Percentiles rank a stretch among this genome's conserved stretches.
These are phyloP conservation scores for Nakazawaea wickerhamii DNA, from an alignment of 805 yeast species.

Conservation along the genomic window DNA sequence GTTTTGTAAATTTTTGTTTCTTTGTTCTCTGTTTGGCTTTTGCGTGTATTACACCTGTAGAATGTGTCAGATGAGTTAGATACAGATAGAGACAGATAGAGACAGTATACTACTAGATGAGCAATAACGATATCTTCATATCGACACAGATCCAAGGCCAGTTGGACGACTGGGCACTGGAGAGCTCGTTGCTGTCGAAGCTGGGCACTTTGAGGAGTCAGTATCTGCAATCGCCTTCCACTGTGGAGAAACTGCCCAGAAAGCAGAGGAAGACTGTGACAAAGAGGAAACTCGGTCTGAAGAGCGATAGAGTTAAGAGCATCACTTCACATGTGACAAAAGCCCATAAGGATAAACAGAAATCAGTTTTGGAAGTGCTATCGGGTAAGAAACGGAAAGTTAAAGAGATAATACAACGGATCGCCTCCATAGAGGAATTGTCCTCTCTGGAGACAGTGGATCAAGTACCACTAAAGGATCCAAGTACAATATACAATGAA, in stretches of 20 bases:
- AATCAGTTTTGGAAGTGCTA: constrained; percentile 20
- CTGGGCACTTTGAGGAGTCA: neutral
- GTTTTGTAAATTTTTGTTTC: neutral
- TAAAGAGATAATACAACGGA: constrained; percentile 21
- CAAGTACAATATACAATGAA: constrained; percentile 19
- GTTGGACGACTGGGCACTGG: constrained; percentile 11
- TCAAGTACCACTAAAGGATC: neutral
- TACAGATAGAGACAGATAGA: neutral
- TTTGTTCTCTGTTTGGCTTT: neutral
- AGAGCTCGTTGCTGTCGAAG: constrained; percentile 1
- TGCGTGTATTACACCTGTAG: too few species aligned
- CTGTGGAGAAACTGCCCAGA: neutral
- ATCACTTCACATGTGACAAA: constrained; percentile 21
- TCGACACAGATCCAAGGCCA: constrained; percentile 13
- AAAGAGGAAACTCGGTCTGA: neutral
- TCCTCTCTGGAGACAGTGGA: neutral
- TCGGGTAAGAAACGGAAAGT: constrained; percentile 27
- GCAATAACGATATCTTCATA: constrained; percentile 2
- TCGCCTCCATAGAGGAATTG: constrained; percentile 12
- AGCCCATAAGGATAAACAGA: constrained; percentile 16
- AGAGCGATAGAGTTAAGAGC: constrained; percentile 17
- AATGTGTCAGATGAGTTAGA: neutral
- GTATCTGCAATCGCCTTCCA: neutral
- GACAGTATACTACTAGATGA: neutral
- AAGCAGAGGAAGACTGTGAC: neutral